These are phyloP conservation scores for Peterozyma xylosa DNA, from an alignment of 805 yeast species.

Conservation along the genomic window DNA sequence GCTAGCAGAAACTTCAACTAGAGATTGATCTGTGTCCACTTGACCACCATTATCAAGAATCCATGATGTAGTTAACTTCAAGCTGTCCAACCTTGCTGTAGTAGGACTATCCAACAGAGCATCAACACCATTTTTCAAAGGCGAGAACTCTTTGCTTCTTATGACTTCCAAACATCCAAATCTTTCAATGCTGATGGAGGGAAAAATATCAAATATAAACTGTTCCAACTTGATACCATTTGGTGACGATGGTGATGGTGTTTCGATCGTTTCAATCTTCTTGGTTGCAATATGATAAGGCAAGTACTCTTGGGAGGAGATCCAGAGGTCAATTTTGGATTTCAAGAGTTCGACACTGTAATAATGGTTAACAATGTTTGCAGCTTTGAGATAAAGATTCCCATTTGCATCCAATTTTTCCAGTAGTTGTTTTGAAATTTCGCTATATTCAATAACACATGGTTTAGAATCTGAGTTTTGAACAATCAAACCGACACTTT, in stretches of 20 bases:
- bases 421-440: conserved; percentile 70
- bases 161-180: conserved; percentile 93
- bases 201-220: conserved; percentile 94
- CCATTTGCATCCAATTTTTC: conserved; percentile 55
- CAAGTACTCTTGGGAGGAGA: conserved; percentile 49
- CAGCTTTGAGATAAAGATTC: conserved; percentile 76
- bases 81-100: conserved; percentile 61
- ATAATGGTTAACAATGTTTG: conserved; percentile 95
- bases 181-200: conserved; percentile 55
- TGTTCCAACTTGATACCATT: conserved; percentile 96
- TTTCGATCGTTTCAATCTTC: conserved; percentile 61
- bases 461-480: conserved; percentile 55
- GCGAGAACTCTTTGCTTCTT: conserved; percentile 81
- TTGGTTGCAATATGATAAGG: conserved; percentile 96
- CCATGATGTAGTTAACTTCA: conserved; percentile 72
- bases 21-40: conserved; percentile 31
- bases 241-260: conserved; percentile 60
- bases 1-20: conserved; percentile 72
- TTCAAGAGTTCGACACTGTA: conserved; percentile 74
- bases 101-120: conserved; percentile 80
- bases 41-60: conserved; percentile 60
- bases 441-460: conserved; percentile 92
- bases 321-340: conserved; percentile 61
- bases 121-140: conserved; percentile 85
- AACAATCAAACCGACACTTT: conserved; percentile 90